A percentile compares a stretch with the other conserved stretches of the same genome.
phyloP scores from a whole-genome alignment of 2,329 filamentous ascomycete species.

The Ophiostoma angusticollis region DNA sequence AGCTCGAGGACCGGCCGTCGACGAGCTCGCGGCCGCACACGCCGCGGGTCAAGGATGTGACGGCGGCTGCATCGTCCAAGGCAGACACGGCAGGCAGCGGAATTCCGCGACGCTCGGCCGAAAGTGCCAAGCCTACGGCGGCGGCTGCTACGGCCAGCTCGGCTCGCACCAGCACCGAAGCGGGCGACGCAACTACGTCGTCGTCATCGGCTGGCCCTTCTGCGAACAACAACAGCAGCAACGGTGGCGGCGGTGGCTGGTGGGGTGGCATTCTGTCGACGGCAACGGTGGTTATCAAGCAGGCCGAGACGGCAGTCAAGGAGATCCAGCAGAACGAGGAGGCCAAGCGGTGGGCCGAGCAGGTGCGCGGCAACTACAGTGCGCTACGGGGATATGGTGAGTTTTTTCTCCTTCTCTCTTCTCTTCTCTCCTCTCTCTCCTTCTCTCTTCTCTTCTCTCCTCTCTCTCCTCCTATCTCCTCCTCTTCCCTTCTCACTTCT shows the following conservation, averaged over 20 bases:
- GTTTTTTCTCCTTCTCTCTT: too few species aligned
- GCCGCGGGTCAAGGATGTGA: conserved; percentile 52
- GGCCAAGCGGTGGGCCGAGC: conserved; percentile 89
- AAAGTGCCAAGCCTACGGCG: conserved; percentile 9
- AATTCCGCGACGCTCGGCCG: conserved; percentile 18
- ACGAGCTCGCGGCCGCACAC: conserved; percentile 68
- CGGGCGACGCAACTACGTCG: conserved; percentile 9
- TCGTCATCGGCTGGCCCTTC: too few species aligned
- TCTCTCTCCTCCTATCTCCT: too few species aligned
- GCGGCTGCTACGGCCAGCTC: too few species aligned
- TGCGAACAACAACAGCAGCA: too few species aligned
- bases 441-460: too few species aligned
- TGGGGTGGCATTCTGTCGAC: conserved; percentile 80
- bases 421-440: too few species aligned
- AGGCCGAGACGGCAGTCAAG: conserved; percentile 83
- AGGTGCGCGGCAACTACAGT: conserved; percentile 80
- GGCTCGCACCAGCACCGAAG: conserved; percentile 47
- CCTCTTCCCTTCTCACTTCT: too few species aligned
- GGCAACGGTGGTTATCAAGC: conserved; percentile 75
- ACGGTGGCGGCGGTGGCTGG: conserved; percentile 59
- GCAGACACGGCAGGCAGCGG: conserved; percentile 48
- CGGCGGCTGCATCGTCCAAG: conserved; percentile 35
- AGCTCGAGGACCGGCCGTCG: conserved; percentile 58
- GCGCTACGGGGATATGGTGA: conserved; percentile 63
- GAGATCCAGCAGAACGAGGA: conserved; percentile 95